Base-by-base conservation (phyloP, 768 basidiomycete genomes). In the Nevesoporus exiguus region DNA sequence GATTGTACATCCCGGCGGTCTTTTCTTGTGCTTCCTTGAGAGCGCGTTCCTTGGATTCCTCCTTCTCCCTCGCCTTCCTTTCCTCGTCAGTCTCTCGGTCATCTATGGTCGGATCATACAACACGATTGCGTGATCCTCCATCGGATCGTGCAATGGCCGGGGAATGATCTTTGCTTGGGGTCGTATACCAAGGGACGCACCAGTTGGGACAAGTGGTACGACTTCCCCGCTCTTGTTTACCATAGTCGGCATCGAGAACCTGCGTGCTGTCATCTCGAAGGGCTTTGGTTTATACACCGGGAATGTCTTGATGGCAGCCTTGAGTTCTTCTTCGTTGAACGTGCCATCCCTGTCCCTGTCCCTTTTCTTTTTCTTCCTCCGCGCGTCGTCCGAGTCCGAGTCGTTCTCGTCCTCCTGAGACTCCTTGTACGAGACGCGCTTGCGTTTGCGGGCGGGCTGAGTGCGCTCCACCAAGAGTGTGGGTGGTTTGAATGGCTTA, bases 131-230 rank as follows among this genome's bases (percentile, higher is more conserved):
- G 71, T 98, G 95, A 62, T 98, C 94, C 47, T 90, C 85, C 90
- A 99, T 95, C 1, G 95, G 97, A 67, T 99, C 93, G 63, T 95
- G 88, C n/a, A 98, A 75, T 6, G 97, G 97, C 21, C 95, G 80
- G 17, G 97, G 97, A 46, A 89, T 80, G 54, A 97, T 73, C 61
- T 82, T 88, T 0, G 86, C 78, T 52, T 83, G 85, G 0, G 91
- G 88, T 13, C 94, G 83, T 50, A 90, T 85, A 25, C 97, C 97
- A 5, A 99, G 83, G 11, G 93, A 85, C 3, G 79, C 77, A 61
- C 90, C 84, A 0, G 90, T 83, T 5, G 81, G 73, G 4, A 79
- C 58, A 10, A 83, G 77, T 2, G 74, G 64, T 3, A 94, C 74
- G 13, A 79, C 56, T 37, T 83, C 77, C 2, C 93, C 91, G 47